Percentiles rank a stretch among this genome's conserved stretches.
Conservation (phyloP, 345 rosid species). For the Murraya koenigii region DNA sequence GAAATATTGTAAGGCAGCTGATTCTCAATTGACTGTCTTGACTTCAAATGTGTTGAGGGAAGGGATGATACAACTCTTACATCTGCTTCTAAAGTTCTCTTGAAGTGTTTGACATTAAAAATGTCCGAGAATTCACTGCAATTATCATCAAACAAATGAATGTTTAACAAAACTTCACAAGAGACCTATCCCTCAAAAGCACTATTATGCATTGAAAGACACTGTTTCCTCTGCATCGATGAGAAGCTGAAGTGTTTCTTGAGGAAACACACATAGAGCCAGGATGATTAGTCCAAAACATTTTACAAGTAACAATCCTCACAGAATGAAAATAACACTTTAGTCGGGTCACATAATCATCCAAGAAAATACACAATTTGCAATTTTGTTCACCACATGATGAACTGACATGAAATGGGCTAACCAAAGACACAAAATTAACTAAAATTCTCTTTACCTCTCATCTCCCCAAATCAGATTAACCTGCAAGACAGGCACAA, state of each 20-base stretch:
- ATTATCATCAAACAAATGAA: background rate
- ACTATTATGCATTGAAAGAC: background rate
- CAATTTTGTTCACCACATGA: background rate
- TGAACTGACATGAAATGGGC: background rate
- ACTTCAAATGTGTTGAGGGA: constrained; percentile 65
- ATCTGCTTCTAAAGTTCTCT: constrained; percentile 53
- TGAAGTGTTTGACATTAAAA: constrained; percentile 66
- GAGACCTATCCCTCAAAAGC: background rate
- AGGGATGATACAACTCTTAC: constrained; percentile 64
- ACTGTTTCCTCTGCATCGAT: background rate
- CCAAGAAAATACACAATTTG: background rate
- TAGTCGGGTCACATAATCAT: background rate
- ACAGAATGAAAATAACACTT: background rate
- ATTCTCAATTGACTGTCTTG: constrained; percentile 49
- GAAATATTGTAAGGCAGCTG: constrained; percentile 59
- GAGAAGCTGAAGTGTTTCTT: background rate
- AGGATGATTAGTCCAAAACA: background rate
- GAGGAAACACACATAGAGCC: background rate
- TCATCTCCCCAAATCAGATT: constrained; percentile 70
- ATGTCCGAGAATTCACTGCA: constrained; percentile 68
- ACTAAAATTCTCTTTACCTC: constrained; percentile 35
- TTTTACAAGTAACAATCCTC: background rate
- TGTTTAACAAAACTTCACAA: background rate
- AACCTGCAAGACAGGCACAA: constrained; percentile 69
- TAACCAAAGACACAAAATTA: background rate